Percentiles rank a stretch among this genome's conserved stretches.
phyloP scores from a whole-genome alignment of 129 eudicot species.

The Chrysanthemum lavandulifolium region DNA sequence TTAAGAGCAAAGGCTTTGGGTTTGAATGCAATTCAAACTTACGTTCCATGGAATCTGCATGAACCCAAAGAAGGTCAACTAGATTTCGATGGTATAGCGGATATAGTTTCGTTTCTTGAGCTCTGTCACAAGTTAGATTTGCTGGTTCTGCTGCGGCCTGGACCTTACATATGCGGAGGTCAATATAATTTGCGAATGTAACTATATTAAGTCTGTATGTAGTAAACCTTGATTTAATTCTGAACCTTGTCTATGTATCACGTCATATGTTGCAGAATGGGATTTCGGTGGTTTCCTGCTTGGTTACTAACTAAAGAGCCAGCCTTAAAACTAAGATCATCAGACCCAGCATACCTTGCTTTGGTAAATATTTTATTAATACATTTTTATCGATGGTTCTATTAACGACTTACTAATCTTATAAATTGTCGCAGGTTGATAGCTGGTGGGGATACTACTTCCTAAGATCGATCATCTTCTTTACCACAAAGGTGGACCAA shows the following conservation, averaged over 20 bases:
- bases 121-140: constrained; percentile 81
- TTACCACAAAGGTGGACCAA: constrained; percentile 89
- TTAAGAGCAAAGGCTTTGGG: constrained; percentile 96
- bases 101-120: constrained; percentile 68
- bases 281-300: constrained; percentile 93
- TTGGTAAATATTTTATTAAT: constrained; percentile 43
- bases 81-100: constrained; percentile 79
- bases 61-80: constrained; percentile 80
- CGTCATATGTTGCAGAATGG: constrained; percentile 71
- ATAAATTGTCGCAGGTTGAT: constrained; percentile 58
- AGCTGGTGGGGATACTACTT: constrained; percentile 81
- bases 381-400: background rate
- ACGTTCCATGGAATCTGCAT: constrained; percentile 98
- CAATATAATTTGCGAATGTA: constrained; percentile 9
- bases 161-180: constrained; percentile 99
- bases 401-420: background rate
- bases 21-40: constrained; percentile 90
- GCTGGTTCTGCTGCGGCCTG: constrained; percentile 88
- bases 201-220: background rate
- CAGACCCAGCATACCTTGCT: constrained; percentile 69
- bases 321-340: constrained; percentile 71
- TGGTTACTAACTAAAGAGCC: constrained; percentile 92
- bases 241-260: background rate
- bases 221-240: background rate
- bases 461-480: constrained; percentile 75